Base-by-base conservation (phyloP, 371 early-diverging fungal genomes). In the Coemansia sp. region DNA sequence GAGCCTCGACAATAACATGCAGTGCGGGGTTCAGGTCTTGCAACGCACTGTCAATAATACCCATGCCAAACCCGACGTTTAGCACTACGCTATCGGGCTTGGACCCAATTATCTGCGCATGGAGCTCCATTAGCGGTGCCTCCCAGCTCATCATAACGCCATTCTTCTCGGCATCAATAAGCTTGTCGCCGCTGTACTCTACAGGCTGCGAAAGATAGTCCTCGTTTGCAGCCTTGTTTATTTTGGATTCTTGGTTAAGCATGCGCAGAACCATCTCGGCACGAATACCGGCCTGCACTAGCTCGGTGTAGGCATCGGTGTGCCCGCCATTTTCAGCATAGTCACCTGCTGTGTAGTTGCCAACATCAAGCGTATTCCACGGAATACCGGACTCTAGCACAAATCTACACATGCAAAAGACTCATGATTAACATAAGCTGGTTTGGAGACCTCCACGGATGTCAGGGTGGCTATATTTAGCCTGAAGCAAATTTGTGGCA, bases 101-200 rank as follows among this genome's bases (percentile, higher is more conserved):
- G 3, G 89, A 85, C 51, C 89, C 87, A 80, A 96, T 89, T 21
- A 88, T 87, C 66, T 90, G 83, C 21, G 94, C 95, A 66, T 95
- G 95, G 29, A 86, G 85, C 21, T 87, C 83, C 98, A 98, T 98
- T 66, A 98, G 67, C n/a, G 95, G 95, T 0, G 85, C 82, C 73
- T 98, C 98, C 98, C 98, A 94, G 48, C 91, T 93, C 98, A 97
- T 97, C 97, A 96, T 96, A 9, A 97, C 96, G 28, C 90, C 97
- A 80, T 97, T 93, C 39, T 87, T 84, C 48, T 95, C 91, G 12
- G 83, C 88, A 70, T 96, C 98, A 72, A 96, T 76, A 40, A 95
- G 68, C 44, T 88, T 90, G 57, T 92, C 89, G 15, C 83, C 85
- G 19, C 81, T 82, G 67, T 92, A 93, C 54, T 86, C 88, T 5